Base-by-base conservation (phyloP, 345 rosid genomes). In the Rubroshorea leprosula region DNA sequence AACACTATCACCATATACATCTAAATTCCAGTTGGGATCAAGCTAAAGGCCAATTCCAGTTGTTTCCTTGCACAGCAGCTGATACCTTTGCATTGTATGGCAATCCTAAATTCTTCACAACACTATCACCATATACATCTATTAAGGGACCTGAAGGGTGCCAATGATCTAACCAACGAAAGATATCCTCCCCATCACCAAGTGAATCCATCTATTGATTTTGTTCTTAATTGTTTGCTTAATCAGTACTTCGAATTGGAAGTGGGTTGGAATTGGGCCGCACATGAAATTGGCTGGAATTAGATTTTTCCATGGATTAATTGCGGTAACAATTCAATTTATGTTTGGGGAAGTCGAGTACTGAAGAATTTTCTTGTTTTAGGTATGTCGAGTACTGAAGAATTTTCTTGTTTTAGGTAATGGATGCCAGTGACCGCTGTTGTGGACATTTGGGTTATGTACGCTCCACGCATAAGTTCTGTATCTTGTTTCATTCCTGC, bases 381-480 rank as follows among this genome's bases (percentile, higher is more conserved):
- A 6, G 17, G 25, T 17, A 13, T 20, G 15, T 45, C 12, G 20
- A 48, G 43, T 25, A 19, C 35, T n/a, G 2, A n/a, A 3, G 56
- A 17, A 2, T 22, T 24, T 19, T 1, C 12, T 16, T 15, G 0
- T 48, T 27, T 47, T 84, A 92, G 96, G 95, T 86, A 27, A 73
- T 82, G 76, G 72, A 74, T 68, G 78, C 84, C 55, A 75, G 89
- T 66, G 78, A 65, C 4, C 83, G 75, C 45, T 77, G 91, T 63
- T 55, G 66, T 66, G 68, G 43, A 8, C 78, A 68, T 59, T 82
- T 92, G 68, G 77, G 86, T 25, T 84, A 70, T 68, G 50, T 63
- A 57, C 71, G 73, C 0, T 14, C 69, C 15, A 53, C 80, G 3
- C 81, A 95, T 89, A 68, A 89, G 90, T 77, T 62, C 47, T 44